These are phyloP conservation scores for Chrysoporthe puriensis DNA, from an alignment of 2,329 filamentous ascomycete species.

Conservation along the genomic window DNA sequence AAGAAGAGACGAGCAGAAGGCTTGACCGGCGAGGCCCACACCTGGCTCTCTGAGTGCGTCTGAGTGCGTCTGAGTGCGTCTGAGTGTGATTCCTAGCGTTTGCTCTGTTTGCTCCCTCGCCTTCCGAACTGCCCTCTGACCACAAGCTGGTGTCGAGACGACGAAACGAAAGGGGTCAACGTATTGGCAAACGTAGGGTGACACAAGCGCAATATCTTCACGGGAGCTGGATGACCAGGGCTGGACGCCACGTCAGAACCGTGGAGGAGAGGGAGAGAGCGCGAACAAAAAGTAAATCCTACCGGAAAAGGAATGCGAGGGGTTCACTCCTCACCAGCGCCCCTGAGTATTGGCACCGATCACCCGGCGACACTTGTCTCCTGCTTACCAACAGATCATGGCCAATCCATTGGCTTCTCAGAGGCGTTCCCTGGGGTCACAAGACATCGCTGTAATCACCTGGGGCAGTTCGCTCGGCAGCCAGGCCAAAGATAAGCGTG, in stretches of 20 bases:
- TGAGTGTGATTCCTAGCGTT: background rate
- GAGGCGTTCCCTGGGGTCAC: background rate
- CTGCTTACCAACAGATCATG: background rate
- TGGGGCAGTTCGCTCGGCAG: background rate
- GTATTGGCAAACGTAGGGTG: too few relatives aligned
- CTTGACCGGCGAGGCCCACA: background rate
- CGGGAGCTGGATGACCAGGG: too few relatives aligned
- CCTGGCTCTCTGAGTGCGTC: background rate
- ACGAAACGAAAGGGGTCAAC: too few relatives aligned
- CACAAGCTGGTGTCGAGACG: background rate
- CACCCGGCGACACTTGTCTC: background rate
- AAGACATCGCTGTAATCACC: background rate
- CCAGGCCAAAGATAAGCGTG: conserved; percentile 12
- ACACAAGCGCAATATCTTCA: too few relatives aligned
- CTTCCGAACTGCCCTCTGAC: background rate
- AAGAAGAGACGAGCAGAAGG: background rate
- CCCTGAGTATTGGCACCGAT: background rate
- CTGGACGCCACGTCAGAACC: too few relatives aligned
- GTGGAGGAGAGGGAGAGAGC: too few relatives aligned
- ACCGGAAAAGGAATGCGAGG: background rate
- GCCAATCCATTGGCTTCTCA: background rate
- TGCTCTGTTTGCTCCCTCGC: background rate
- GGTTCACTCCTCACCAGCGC: background rate
- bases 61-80: background rate
- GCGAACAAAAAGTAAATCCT: too few relatives aligned